A percentile compares a stretch with the other conserved stretches of the same genome.
These are phyloP conservation scores for Euphorbia peplus DNA, from an alignment of 345 rosid genomes.

Conservation along the genomic window DNA sequence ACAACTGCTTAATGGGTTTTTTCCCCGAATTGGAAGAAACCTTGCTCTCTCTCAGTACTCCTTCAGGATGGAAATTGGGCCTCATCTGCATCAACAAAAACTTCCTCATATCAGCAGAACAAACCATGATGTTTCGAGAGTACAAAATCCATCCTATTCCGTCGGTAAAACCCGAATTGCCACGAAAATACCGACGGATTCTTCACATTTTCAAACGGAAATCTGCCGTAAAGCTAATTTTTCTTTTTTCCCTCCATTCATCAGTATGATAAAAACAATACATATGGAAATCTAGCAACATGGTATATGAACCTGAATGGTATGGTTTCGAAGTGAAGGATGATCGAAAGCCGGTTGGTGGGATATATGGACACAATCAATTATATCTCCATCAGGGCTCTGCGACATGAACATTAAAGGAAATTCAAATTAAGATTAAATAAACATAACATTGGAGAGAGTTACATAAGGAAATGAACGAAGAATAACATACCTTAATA, in stretches of 20 bases:
- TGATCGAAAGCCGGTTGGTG: conserved; percentile 95
- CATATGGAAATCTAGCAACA: background rate
- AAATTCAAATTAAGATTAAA: background rate
- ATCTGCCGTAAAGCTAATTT: too few relatives aligned
- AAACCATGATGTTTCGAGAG: too few relatives aligned
- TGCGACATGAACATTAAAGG: background rate
- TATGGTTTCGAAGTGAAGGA: conserved; percentile 82
- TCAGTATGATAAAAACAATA: background rate
- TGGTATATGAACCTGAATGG: conserved; percentile 56
- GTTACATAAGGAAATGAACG: too few relatives aligned
- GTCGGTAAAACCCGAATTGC: too few relatives aligned
- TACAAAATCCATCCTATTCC: too few relatives aligned
- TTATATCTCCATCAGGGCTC: conserved; percentile 69
- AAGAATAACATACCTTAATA: conserved; percentile 54
- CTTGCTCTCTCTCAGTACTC: conserved; percentile 66
- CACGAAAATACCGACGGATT: too few relatives aligned
- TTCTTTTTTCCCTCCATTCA: background rate
- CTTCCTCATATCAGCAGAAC: background rate
- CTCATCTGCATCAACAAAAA: conserved; percentile 47
- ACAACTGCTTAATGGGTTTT: conserved; percentile 59
- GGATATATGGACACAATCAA: conserved; percentile 74
- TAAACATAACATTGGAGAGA: background rate
- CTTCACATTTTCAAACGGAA: too few relatives aligned
- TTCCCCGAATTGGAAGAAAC: conserved; percentile 35
- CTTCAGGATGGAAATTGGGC: conserved; percentile 79